Evolutionary conservation across 345 rosid genomes (phyloP), one percentile per base, ranked within the genome.

Genomic region (Stellera chamaejasme): DNA sequence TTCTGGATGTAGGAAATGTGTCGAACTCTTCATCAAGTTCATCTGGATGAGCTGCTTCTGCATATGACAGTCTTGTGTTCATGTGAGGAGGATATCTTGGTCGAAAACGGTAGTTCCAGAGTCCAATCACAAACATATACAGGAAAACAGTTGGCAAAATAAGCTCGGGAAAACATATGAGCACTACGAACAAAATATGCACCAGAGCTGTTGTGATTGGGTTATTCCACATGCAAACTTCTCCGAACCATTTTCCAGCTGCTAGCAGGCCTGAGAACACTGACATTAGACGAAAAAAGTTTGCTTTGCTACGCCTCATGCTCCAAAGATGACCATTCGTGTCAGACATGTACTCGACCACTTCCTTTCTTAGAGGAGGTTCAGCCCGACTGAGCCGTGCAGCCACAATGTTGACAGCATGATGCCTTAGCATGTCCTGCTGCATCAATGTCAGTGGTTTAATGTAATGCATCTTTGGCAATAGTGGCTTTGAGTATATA

Each of bases 11-110:
- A 7, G 99, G 99, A 58, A 87, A 89, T 0, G 84, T 69, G 63
- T 94, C 99, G 2, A 94, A 90, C 59, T 94, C 97, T 65, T 90
- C 99, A 10, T 77, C 88, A 8, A 90, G 87, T 64, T 94, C 99
- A 52, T 90, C 99, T 0, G 87, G 93, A 52, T 73, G 65, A 13
- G 73, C 85, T 11, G 67, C 68, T 28, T 87, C 85, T n/a, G 90
- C 95, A 43, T 77, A 72, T 13, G 97, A 94, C 4, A 94, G 68
- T 25, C 77, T 83, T n/a, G 84, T 82, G 71, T 90, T 71, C 95
- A 94, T 87, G 65, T 90, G 90, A 57, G 90, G 97, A 61, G 99
- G 99, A 60, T 85, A 71, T 65, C 87, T 76, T 14, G 87, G 84
- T 13, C 97, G 83, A 56, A 57, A 61, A 19, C 85, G 70, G 62